Evolutionary conservation across 116 monocot genomes (phyloP).

Genomic region (Iris pallida): DNA sequence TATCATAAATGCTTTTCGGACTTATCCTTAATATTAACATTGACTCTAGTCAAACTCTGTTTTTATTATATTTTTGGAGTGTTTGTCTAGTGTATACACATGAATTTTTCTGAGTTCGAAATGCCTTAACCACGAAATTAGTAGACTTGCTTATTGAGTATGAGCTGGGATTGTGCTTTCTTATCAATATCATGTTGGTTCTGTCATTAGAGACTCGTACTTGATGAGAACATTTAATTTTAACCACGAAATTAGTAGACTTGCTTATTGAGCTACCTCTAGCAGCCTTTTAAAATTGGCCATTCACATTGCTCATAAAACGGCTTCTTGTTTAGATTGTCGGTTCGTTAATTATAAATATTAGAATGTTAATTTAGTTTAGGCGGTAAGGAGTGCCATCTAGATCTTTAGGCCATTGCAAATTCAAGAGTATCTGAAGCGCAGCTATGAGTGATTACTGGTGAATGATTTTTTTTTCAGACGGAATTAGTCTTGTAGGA

Average conservation of each 20-base stretch:
- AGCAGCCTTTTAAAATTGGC: not conserved
- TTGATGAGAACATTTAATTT: not conserved
- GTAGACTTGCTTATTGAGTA: too few relatives aligned
- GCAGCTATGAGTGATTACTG: too few relatives aligned
- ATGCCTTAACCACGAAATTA: not conserved
- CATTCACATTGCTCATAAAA: not conserved
- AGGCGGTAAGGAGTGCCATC: not conserved
- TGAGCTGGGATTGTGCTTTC: too few relatives aligned
- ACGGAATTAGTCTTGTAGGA: not conserved
- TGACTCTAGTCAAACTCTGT: slow-evolving; percentile 21
- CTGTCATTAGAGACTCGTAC: not conserved
- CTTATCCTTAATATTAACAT: slow-evolving; percentile 19
- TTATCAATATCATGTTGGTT: not conserved
- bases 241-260: too few relatives aligned
- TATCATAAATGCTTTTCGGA: slow-evolving; percentile 14
- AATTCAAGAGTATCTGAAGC: not conserved
- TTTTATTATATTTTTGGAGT: slow-evolving; percentile 18
- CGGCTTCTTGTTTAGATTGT: not conserved
- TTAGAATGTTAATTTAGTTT: not conserved
- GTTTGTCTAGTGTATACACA: not conserved
- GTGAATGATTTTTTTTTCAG: not conserved
- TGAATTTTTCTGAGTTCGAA: not conserved
- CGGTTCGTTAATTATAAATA: not conserved
- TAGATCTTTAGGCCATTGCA: not conserved
- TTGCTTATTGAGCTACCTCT: too few relatives aligned